phyloP scores from a whole-genome alignment of 306 rosid genomes.

The Biancaea sappan region DNA sequence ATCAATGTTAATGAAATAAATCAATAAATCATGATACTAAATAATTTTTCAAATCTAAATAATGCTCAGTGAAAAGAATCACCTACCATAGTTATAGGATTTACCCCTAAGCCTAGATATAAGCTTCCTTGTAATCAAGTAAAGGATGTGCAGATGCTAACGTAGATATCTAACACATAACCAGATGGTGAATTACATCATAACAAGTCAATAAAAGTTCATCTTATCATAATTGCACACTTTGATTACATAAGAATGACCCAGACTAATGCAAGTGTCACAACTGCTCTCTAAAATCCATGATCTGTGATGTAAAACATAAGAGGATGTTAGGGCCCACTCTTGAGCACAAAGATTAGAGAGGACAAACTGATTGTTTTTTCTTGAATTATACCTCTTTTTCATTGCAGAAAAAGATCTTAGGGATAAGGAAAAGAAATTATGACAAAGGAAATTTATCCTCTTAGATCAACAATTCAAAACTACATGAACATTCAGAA shows the following conservation, averaged over 20 bases:
- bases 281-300: background rate
- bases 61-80: slow-evolving; percentile 10
- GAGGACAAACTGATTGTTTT: background rate
- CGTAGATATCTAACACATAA: background rate
- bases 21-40: background rate
- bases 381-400: background rate
- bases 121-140: background rate
- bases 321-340: background rate
- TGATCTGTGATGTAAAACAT: background rate
- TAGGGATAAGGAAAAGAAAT: background rate
- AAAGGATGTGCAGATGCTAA: background rate
- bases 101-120: background rate
- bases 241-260: background rate
- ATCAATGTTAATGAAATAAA: background rate
- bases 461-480: too few relatives aligned
- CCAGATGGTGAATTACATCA: background rate
- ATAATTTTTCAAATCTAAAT: slow-evolving; percentile 3
- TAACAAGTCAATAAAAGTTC: background rate
- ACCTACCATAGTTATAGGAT: background rate
- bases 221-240: background rate
- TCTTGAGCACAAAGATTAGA: background rate
- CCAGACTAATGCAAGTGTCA: background rate
- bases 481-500: too few relatives aligned
- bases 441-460: too few relatives aligned
- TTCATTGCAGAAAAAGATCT: background rate